phyloP scores from a whole-genome alignment of 495 filamentous ascomycete species.

The Usnea hakonensis region DNA sequence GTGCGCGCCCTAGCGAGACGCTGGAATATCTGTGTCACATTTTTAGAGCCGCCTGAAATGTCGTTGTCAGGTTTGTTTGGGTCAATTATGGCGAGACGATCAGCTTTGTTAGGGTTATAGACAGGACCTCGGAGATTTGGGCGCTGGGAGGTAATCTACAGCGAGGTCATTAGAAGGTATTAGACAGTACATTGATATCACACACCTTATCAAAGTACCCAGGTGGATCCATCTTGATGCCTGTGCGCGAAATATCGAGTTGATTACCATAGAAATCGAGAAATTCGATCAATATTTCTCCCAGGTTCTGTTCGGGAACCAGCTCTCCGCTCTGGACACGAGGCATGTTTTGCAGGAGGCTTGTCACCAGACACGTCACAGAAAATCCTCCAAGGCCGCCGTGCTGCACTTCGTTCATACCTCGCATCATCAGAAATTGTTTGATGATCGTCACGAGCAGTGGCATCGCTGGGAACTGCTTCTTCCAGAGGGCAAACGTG shows the following conservation, averaged over 20 bases:
- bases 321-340: constrained; percentile 50
- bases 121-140: constrained; percentile 21
- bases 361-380: constrained; percentile 86
- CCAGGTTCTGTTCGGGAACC: constrained; percentile 56
- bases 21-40: constrained; percentile 52
- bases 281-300: constrained; percentile 74
- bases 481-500: constrained; percentile 73
- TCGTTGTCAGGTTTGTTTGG: constrained; percentile 79
- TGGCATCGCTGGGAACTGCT: constrained; percentile 72
- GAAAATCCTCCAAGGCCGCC: constrained; percentile 95
- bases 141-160: constrained; percentile 4
- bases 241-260: constrained; percentile 57
- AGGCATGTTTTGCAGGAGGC: constrained; percentile 71
- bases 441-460: constrained; percentile 79
- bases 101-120: constrained; percentile 41
- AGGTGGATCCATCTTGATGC: constrained; percentile 68
- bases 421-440: constrained; percentile 82
- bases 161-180: not conserved
- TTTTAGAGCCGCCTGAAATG: constrained; percentile 71
- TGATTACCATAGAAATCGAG: constrained; percentile 78
- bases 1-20: constrained; percentile 57
- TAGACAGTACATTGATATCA: constrained; percentile 8
- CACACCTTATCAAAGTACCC: constrained; percentile 65
- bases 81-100: constrained; percentile 71
- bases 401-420: constrained; percentile 78